A percentile compares a stretch with the other conserved stretches of the same genome.
Conservation (phyloP, 305 asterid species). For the Rubia occidens region DNA sequence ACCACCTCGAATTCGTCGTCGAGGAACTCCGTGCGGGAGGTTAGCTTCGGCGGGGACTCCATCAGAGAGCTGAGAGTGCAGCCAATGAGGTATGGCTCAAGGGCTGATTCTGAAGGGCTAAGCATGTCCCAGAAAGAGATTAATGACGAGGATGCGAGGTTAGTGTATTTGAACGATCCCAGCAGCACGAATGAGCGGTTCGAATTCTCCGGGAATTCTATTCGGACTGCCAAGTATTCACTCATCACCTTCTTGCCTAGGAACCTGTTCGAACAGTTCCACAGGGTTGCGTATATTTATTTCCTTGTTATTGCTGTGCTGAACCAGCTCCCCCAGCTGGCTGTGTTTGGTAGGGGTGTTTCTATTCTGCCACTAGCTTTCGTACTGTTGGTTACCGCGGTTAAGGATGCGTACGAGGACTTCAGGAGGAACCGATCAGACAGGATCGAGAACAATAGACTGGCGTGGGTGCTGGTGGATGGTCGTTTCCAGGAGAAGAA, state of each 20-base stretch:
- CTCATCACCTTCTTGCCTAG: conserved; percentile 81
- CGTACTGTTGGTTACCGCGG: conserved; percentile 77
- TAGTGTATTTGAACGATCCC: conserved; percentile 65
- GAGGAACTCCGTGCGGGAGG: conserved; percentile 49
- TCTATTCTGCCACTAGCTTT: conserved; percentile 78
- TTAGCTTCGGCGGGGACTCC: conserved; percentile 49
- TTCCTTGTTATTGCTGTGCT: conserved; percentile 88
- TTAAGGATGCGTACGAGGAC: conserved; percentile 90
- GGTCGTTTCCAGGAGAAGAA: conserved; percentile 50
- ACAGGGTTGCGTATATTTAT: conserved; percentile 84
- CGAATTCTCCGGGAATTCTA: conserved; percentile 63
- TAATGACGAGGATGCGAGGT: conserved; percentile 79
- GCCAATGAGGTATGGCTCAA: conserved; percentile 59
- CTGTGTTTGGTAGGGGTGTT: conserved; percentile 88
- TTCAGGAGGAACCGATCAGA: conserved; percentile 82
- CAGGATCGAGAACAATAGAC: conserved; percentile 72
- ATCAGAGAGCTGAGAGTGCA: conserved; percentile 44
- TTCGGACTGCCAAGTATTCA: conserved; percentile 69
- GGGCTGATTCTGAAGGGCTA: conserved; percentile 60
- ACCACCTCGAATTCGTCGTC: conserved; percentile 40
- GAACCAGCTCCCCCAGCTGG: conserved; percentile 94
- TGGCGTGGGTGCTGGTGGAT: conserved; percentile 51
- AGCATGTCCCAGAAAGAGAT: conserved; percentile 71
- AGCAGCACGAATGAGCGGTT: conserved; percentile 55
- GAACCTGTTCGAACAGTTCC: conserved; percentile 93